These are phyloP conservation scores for Candida verbasci DNA, from an alignment of 805 yeast species.

Conservation along the genomic window DNA sequence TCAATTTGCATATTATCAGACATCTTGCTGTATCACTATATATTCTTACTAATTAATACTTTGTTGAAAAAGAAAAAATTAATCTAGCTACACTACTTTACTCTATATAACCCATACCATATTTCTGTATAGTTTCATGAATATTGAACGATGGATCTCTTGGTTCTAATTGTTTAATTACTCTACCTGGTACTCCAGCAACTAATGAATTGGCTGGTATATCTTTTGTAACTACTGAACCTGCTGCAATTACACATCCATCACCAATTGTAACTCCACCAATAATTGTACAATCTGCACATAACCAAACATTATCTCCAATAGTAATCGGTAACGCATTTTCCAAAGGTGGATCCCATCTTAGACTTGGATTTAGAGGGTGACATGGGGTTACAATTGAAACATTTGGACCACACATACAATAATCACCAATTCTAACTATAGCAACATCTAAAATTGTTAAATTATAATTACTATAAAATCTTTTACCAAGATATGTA, in stretches of 20 bases:
- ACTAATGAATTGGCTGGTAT: slow-evolving; percentile 51
- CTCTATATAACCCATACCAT: slow-evolving; percentile 9
- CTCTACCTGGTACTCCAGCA: slow-evolving; percentile 57
- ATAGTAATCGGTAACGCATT: slow-evolving; percentile 12
- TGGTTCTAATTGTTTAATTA: slow-evolving; percentile 24
- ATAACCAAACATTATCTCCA: slow-evolving; percentile 13
- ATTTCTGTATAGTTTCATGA: slow-evolving; percentile 6
- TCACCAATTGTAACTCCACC: slow-evolving; percentile 14
- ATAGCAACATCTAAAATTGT: slow-evolving; percentile 12
- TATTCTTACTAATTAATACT: background rate
- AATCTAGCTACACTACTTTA: background rate
- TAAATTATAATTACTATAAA: slow-evolving; percentile 11
- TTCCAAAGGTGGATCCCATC: slow-evolving; percentile 6
- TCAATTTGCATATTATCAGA: slow-evolving; percentile 37
- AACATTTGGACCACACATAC: slow-evolving; percentile 13
- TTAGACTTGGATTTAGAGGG: slow-evolving; percentile 12
- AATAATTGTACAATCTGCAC: slow-evolving; percentile 9
- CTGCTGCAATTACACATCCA: slow-evolving; percentile 59
- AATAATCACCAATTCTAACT: slow-evolving; percentile 11
- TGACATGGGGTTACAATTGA: slow-evolving; percentile 11
- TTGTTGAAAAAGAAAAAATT: slow-evolving; percentile 1
- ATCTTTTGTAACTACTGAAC: slow-evolving; percentile 54
- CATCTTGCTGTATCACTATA: no score
- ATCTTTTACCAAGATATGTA: slow-evolving; percentile 11
- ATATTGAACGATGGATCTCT: slow-evolving; percentile 9